Base-by-base conservation (phyloP, 2,329 filamentous ascomycete species). In the Aspergillus floridensis region DNA sequence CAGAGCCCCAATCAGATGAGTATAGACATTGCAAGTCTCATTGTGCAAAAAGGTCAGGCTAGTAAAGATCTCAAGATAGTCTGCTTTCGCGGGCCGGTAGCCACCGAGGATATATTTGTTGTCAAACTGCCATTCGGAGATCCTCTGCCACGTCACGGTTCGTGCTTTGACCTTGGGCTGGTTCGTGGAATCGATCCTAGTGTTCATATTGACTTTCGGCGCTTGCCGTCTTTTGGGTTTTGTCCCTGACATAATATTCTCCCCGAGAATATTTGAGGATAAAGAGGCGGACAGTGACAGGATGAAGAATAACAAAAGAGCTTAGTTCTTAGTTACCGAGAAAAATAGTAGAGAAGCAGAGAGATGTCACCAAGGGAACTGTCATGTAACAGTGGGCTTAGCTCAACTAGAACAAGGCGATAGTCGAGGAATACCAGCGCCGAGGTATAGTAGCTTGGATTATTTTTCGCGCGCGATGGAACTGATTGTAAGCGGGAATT, bases 11-110 rank as follows among this genome's bases (percentile, higher is more conserved):
- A 65, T 54, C 32, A 66, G 63, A 56, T 66, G 63, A 49, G 61
- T 61, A 49, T 66, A 65, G 12, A 66, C 53, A 57, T 66, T 65
- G 54, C 58, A 61, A 51, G 64, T 47, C 59, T 66, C 63, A 41
- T 66, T 64, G 53, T 65, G 63, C 54, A 66, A 38, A 55, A 64
- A 65, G 35, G 55, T 60, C 49, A 66, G 51, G 63, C 60, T 60
- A 53, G 61, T 57, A 50, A 64, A 50, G 53, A 66, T 62, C 52
- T 58, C 60, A 24, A 59, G 35, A 57, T 64, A 61, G 47, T 58
- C 59, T 61, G 61, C 61, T 56, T 62, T 57, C 50, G 48, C 61
- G 49, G 47, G 63, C 29, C 62, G 63, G 59, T 65, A 65, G 54
- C 63, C 62, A 31, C 57, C 56, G 31, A 65, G 59, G 50, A 65